Percentiles rank a stretch among this genome's conserved stretches.
Conservation (phyloP, 2,329 filamentous ascomycete species). For the Colletotrichum sp. region DNA sequence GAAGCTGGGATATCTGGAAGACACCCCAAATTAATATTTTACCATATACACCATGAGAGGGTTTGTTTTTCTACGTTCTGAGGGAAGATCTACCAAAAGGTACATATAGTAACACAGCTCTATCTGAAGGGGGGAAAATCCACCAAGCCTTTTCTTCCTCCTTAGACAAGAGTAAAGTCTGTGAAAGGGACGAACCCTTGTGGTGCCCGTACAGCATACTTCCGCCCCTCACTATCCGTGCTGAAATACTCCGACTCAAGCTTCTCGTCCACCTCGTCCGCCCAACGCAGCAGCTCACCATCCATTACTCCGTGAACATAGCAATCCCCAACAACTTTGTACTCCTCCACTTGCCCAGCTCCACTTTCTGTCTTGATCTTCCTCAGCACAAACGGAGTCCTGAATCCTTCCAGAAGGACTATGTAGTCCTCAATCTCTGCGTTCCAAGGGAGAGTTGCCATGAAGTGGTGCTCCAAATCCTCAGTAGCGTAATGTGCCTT, state of each 20-base stretch:
- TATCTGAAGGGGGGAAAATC: neutral
- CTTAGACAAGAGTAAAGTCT: neutral
- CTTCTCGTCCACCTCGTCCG: neutral
- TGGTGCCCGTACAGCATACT: neutral
- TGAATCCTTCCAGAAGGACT: conserved; percentile 36
- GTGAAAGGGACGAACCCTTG: neutral
- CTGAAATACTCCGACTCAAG: neutral
- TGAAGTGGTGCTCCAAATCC: neutral
- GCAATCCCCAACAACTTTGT: neutral
- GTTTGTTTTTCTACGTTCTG: neutral
- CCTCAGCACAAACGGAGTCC: conserved; percentile 35
- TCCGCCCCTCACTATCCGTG: neutral
- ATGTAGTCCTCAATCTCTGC: conserved; percentile 28
- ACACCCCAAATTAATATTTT: conserved; percentile 20
- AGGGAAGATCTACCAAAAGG: neutral
- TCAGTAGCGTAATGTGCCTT: neutral
- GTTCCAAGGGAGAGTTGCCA: neutral
- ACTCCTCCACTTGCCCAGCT: neutral
- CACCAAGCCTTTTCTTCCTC: neutral
- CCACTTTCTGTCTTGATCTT: neutral
- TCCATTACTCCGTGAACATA: neutral
- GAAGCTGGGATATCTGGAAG: conserved; percentile 30
- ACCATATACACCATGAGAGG: neutral
- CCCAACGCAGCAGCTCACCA: neutral
- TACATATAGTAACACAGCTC: neutral